Base-by-base conservation (phyloP, 176 grass and related monocot species). In the Saccharum officinarum region DNA sequence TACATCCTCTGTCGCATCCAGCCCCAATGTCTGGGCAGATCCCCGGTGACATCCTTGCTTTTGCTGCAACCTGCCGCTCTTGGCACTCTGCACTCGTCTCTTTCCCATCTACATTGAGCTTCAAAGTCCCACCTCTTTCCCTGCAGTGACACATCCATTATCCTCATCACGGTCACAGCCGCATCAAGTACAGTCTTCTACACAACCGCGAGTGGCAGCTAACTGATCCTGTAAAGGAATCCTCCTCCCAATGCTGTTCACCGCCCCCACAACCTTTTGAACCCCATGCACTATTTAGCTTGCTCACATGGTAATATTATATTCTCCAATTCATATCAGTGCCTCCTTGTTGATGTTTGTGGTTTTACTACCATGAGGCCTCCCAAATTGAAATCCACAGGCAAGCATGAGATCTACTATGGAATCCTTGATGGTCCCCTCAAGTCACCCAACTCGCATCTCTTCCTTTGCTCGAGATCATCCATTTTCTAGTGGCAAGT, bases 231-330 rank as follows among this genome's bases (percentile, higher is more conserved):
- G 12, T 69, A 59, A 82, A 72, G 1, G 15, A 15, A 33, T 34
- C 15, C 26, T n/a, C 70, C 67, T 65, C 70, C 22, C 18, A 1
- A 0, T 16, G 5, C 14, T 49, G 78, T 75, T 69, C 44, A 16
- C 52, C 31, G 0, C 31, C 75, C 16, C 70, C n/a, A 20, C 52
- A 26, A 62, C 62, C 61, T 42, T 54, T 40, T 63, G 41, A 6
- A 6, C 46, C 3, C 17, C 75, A 90, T 74, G 36, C 18, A 28
- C 57, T 88, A 87, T 57, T 2, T 94, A 30, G 92, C 84, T 20
- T 86, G 71, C 73, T 89, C 92, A 47, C 49, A 79, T 71, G 84
- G 92, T 6, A 69, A 89, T 78, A 39, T 91, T 46, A 46, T 97
- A 47, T 84, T 91, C 71, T 68, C 31, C 14, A 8, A 46, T 26